Evolutionary conservation across 805 yeast species (phyloP).

Genomic region (Kuraishia borneana): DNA sequence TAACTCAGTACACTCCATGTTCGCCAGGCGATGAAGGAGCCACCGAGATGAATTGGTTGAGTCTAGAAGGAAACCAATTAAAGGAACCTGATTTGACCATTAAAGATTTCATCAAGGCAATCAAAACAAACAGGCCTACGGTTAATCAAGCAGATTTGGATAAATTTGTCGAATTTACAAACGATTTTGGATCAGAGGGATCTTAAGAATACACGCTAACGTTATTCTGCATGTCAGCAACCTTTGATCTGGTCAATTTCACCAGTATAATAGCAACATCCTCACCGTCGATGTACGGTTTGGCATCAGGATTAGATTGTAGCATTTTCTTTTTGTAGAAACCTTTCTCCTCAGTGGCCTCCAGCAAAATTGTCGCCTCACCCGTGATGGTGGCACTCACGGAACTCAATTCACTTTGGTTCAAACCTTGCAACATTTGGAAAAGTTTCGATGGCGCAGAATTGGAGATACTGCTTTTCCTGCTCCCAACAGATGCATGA

Average conservation of each 20-base stretch:
- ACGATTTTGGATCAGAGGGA: slow-evolving; percentile 97
- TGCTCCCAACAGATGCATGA: background rate
- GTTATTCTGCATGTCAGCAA: slow-evolving; percentile 69
- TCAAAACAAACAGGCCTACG: slow-evolving; percentile 87
- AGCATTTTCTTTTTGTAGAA: slow-evolving; percentile 54
- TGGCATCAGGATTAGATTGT: slow-evolving; percentile 58
- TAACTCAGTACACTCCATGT: slow-evolving; percentile 68
- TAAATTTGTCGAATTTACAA: slow-evolving; percentile 80
- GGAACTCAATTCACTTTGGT: slow-evolving; percentile 69
- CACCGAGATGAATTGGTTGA: slow-evolving; percentile 87
- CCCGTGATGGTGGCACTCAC: slow-evolving; percentile 80
- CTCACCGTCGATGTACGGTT: slow-evolving; percentile 52
- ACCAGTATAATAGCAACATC: slow-evolving; percentile 59
- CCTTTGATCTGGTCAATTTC: slow-evolving; percentile 54
- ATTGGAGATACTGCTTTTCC: slow-evolving; percentile 5
- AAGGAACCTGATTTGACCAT: slow-evolving; percentile 83
- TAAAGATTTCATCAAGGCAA: slow-evolving; percentile 88
- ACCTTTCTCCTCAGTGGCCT: slow-evolving; percentile 33
- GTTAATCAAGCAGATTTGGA: slow-evolving; percentile 77
- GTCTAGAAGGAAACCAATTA: slow-evolving; percentile 78
- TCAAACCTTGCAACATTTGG: slow-evolving; percentile 61
- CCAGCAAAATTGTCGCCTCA: slow-evolving; percentile 40
- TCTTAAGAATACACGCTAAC: slow-evolving; percentile 33
- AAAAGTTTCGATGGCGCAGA: slow-evolving; percentile 32
- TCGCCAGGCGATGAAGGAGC: slow-evolving; percentile 94